Conservation (phyloP, 805 yeast species). For the Lipomyces japonicus region DNA sequence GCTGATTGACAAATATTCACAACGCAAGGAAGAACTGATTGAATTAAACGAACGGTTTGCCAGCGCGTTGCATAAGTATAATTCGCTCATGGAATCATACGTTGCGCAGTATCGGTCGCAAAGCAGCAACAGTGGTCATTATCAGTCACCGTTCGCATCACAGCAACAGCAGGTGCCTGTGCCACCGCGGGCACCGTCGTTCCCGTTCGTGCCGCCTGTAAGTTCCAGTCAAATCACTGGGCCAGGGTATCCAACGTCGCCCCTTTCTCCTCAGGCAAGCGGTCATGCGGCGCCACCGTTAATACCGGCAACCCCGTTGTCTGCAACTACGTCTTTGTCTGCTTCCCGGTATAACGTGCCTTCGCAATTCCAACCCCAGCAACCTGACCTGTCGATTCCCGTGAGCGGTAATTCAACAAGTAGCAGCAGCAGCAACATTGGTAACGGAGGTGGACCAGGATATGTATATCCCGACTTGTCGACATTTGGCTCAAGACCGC, state of each 20-base stretch:
- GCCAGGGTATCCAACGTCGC: neutral
- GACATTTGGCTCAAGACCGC: too few relatives aligned
- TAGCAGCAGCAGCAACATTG: too few relatives aligned
- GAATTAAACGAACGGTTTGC: constrained; percentile 67
- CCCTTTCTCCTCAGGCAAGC: too few relatives aligned
- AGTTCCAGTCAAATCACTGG: neutral
- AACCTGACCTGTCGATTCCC: too few relatives aligned
- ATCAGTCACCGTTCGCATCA: neutral
- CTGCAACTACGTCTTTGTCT: too few relatives aligned
- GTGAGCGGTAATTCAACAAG: too few relatives aligned
- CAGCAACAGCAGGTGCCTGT: neutral
- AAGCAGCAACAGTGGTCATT: neutral
- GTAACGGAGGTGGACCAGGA: too few relatives aligned
- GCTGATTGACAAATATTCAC: constrained; percentile 71
- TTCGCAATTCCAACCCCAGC: too few relatives aligned
- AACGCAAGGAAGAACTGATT: constrained; percentile 71
- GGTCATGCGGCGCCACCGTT: too few relatives aligned
- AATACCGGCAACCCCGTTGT: too few relatives aligned
- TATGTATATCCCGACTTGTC: too few relatives aligned
- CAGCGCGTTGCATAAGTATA: constrained; percentile 65
- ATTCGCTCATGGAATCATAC: constrained; percentile 59
- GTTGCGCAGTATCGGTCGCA: constrained; percentile 28
- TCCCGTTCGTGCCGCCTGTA: neutral
- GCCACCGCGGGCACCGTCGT: neutral
- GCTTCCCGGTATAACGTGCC: too few relatives aligned